These are phyloP conservation scores for Astragalus membranaceus DNA, from an alignment of 306 rosid species.

Conservation along the genomic window DNA sequence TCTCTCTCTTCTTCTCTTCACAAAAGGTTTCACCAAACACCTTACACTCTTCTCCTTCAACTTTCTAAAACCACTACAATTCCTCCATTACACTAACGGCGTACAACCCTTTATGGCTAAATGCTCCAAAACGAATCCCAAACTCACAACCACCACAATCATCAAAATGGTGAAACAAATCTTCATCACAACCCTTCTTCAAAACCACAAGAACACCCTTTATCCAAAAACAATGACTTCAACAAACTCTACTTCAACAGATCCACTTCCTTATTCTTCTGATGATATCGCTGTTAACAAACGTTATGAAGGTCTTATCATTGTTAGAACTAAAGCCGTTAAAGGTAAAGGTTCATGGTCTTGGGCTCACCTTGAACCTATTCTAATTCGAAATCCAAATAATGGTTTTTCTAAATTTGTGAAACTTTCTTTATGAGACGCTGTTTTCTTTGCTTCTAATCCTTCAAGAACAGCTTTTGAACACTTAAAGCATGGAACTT, in stretches of 20 bases:
- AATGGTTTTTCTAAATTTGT: conserved; percentile 71
- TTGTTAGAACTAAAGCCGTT: conserved; percentile 72
- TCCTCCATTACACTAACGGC: background rate
- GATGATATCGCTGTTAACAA: conserved; percentile 62
- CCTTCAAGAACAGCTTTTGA: conserved; percentile 92
- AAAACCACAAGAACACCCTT: conserved; percentile 4
- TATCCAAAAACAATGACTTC: conserved; percentile 43
- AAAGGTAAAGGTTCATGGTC: conserved; percentile 99
- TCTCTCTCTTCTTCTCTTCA: background rate
- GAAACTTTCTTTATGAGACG: conserved; percentile 72
- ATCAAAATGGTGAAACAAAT: conserved; percentile 19
- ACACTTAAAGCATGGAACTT: conserved; percentile 88
- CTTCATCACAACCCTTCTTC: background rate
- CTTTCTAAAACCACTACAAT: background rate
- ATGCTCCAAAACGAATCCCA: conserved; percentile 34
- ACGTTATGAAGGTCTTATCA: conserved; percentile 68
- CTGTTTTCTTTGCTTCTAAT: conserved; percentile 89
- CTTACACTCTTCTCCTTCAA: background rate
- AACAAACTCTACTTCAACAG: conserved; percentile 48
- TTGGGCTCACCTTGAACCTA: conserved; percentile 90
- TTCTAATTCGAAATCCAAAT: conserved; percentile 54
- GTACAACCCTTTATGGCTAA: conserved; percentile 23
- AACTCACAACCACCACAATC: too few species aligned
- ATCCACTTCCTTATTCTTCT: conserved; percentile 32
- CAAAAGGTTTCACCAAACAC: conserved; percentile 22